These are phyloP conservation scores for Blumeria hordei DNA, from an alignment of 2,329 filamentous ascomycete species.

Conservation along the genomic window DNA sequence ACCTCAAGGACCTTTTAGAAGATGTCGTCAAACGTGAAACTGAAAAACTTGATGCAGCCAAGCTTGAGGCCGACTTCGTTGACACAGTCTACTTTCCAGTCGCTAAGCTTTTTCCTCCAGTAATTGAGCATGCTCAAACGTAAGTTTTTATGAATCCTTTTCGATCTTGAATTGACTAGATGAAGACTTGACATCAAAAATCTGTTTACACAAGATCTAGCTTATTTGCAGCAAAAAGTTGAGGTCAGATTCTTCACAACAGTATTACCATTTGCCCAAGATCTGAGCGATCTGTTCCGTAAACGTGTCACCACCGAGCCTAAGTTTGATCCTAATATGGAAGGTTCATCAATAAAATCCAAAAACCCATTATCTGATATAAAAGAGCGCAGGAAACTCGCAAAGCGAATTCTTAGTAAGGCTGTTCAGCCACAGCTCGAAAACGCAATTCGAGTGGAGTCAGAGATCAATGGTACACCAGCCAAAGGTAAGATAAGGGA, in stretches of 20 bases:
- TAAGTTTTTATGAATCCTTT: conserved; percentile 26
- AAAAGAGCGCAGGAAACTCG: conserved; percentile 61
- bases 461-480: conserved; percentile 49
- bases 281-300: conserved; percentile 29
- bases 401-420: conserved; percentile 61
- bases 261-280: conserved; percentile 29
- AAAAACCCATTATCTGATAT: conserved; percentile 28
- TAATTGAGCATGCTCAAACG: conserved; percentile 58
- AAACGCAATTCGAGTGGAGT: conserved; percentile 52
- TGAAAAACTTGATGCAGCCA: conserved; percentile 51
- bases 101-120: conserved; percentile 47
- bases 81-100: conserved; percentile 86
- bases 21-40: conserved; percentile 52
- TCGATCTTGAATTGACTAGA: conserved; percentile 17
- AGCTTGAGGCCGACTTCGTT: conserved; percentile 55
- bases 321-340: neutral
- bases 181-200: conserved; percentile 36
- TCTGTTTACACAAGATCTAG: conserved; percentile 29
- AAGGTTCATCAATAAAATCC: conserved; percentile 17
- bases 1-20: conserved; percentile 44
- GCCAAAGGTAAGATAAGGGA: conserved; percentile 48
- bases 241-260: conserved; percentile 30
- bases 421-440: conserved; percentile 57
- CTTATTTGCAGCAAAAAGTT: conserved; percentile 25
- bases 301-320: conserved; percentile 19